A percentile compares a stretch with the other conserved stretches of the same genome.
phyloP scores from a whole-genome alignment of 1,284 basidiomycete species.

The Earliella scabrosa region DNA sequence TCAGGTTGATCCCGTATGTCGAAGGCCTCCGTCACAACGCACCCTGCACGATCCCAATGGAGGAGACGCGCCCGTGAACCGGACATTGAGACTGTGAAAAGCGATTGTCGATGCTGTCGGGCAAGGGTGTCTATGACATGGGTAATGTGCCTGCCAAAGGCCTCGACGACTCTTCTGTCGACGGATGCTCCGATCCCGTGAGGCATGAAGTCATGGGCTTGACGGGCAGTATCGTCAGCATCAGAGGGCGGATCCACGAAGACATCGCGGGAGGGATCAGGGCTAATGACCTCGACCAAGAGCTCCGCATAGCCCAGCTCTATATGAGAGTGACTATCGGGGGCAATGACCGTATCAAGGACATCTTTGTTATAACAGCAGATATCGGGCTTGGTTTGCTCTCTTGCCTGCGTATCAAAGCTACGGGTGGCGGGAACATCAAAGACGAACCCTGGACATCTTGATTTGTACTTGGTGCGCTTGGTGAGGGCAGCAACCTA shows the following conservation, averaged over 20 bases:
- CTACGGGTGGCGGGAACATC: not conserved
- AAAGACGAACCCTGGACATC: conserved; percentile 16
- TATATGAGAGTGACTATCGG: not conserved
- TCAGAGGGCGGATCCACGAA: conserved; percentile 7
- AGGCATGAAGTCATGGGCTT: not conserved
- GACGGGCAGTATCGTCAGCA: not conserved
- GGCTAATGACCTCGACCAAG: conserved; percentile 7
- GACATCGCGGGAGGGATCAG: conserved; percentile 2
- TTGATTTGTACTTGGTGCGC: not conserved
- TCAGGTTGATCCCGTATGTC: conserved; percentile 8
- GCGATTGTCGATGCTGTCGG: conserved; percentile 3
- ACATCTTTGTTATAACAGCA: conserved; percentile 4
- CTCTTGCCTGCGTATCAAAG: too few relatives aligned
- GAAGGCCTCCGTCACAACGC: conserved; percentile 5
- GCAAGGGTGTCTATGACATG: conserved; percentile 2
- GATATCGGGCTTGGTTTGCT: conserved; percentile 16
- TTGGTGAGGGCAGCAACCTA: conserved; percentile 1
- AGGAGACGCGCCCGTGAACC: conserved; percentile 7
- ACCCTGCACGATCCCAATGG: conserved; percentile 14
- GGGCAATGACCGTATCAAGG: not conserved
- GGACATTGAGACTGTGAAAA: conserved; percentile 5
- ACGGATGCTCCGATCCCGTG: not conserved
- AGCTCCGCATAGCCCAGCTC: conserved; percentile 17
- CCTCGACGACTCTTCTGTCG: not conserved
- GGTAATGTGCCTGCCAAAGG: conserved; percentile 1